These are phyloP conservation scores for Clathrospora elynae DNA, from an alignment of 2,329 filamentous ascomycete genomes.

Conservation along the genomic window DNA sequence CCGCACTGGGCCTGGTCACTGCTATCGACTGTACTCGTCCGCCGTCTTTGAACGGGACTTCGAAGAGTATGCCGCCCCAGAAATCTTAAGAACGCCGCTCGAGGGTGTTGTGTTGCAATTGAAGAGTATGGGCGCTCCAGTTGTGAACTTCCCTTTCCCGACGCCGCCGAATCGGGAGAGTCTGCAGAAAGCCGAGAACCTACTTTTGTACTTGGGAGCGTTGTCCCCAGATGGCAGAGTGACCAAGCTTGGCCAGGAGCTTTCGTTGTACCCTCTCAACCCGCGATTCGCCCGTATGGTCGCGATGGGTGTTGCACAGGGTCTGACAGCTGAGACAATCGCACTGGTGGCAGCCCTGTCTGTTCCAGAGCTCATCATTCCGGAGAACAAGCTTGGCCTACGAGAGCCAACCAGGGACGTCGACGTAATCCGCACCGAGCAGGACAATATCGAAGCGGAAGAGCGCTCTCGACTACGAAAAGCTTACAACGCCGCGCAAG, in stretches of 20 bases:
- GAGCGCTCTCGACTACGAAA: constrained; percentile 68
- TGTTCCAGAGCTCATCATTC: constrained; percentile 84
- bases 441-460: constrained; percentile 74
- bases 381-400: constrained; percentile 76
- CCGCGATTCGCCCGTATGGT: constrained; percentile 91
- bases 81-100: constrained; percentile 88
- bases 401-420: constrained; percentile 54
- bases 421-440: constrained; percentile 60
- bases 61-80: constrained; percentile 80
- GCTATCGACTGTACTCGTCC: constrained; percentile 91
- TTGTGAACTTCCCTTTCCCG: constrained; percentile 94
- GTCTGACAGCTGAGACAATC: constrained; percentile 83
- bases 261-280: constrained; percentile 87
- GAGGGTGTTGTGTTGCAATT: constrained; percentile 89
- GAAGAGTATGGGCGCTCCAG: constrained; percentile 90
- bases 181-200: constrained; percentile 80
- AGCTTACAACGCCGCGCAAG: constrained; percentile 73
- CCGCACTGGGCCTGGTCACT: constrained; percentile 93
- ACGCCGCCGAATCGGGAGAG: constrained; percentile 80
- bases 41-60: constrained; percentile 93
- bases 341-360: constrained; percentile 87
- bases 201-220: constrained; percentile 84
- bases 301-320: constrained; percentile 81
- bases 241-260: constrained; percentile 76
- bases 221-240: constrained; percentile 73